Percentiles rank a stretch among this genome's conserved stretches.
These are phyloP conservation scores for Diutina scorzettiae DNA, from an alignment of 1,139 yeast species.

Conservation along the genomic window DNA sequence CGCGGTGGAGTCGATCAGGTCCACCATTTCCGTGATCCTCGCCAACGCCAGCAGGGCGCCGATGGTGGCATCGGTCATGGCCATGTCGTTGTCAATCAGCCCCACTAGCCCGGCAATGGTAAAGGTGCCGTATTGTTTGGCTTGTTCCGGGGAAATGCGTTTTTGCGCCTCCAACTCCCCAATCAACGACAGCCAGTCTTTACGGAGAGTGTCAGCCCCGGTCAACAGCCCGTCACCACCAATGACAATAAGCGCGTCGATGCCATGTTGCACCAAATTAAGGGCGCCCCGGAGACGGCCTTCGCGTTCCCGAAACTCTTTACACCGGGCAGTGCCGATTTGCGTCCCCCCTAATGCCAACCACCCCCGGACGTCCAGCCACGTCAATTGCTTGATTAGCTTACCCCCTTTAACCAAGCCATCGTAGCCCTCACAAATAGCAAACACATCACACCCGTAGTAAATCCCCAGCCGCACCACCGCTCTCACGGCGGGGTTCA, in stretches of 20 bases:
- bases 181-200: conserved; percentile 86
- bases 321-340: conserved; percentile 93
- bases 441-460: conserved; percentile 90
- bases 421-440: conserved; percentile 88
- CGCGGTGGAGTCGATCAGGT: conserved; percentile 94
- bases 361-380: conserved; percentile 94
- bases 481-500: conserved; percentile 93
- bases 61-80: conserved; percentile 89
- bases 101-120: conserved; percentile 95
- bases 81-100: conserved; percentile 95
- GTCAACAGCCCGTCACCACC: conserved; percentile 99
- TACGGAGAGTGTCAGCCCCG: conserved; percentile 89
- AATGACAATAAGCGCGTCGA: conserved; percentile 92
- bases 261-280: conserved; percentile 77
- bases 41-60: conserved; percentile 93
- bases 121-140: conserved; percentile 52
- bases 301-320: conserved; percentile 67
- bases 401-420: conserved; percentile 84
- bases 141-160: conserved; percentile 44
- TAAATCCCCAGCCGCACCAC: conserved; percentile 84
- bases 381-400: conserved; percentile 61
- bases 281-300: conserved; percentile 79
- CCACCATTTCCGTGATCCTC: conserved; percentile 86
- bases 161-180: conserved; percentile 49
- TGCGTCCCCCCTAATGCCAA: conserved; percentile 87